A percentile compares a stretch with the other conserved stretches of the same genome.
Conservation (phyloP, 2,329 filamentous ascomycete species). For the Bipolaris bicolor region DNA sequence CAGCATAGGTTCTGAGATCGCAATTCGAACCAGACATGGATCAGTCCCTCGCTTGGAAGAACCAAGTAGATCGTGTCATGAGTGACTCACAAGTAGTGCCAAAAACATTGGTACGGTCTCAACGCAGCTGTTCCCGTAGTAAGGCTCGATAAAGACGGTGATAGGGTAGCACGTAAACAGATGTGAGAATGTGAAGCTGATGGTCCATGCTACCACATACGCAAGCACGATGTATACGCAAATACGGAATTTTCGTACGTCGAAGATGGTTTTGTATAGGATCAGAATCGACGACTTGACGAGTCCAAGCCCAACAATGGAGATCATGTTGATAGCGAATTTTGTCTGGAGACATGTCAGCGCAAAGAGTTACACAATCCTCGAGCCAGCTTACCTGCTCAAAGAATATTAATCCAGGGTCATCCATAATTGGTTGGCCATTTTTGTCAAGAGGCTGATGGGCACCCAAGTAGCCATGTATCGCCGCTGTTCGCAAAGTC, state of each 20-base stretch:
- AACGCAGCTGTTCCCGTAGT: conserved; percentile 32
- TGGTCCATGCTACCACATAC: conserved; percentile 31
- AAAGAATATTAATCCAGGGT: conserved; percentile 32
- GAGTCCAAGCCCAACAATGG: conserved; percentile 33
- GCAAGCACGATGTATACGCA: conserved; percentile 28
- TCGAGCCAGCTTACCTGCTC: conserved; percentile 19
- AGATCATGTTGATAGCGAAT: conserved; percentile 36
- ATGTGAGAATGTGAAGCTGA: conserved; percentile 32
- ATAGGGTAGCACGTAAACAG: conserved; percentile 40
- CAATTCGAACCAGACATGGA: background rate
- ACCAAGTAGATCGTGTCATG: background rate
- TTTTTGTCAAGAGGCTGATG: conserved; percentile 28
- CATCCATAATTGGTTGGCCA: conserved; percentile 30
- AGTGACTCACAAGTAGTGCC: conserved; percentile 23
- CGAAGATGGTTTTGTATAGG: conserved; percentile 40
- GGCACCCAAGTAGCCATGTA: conserved; percentile 30
- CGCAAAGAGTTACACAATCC: too few species aligned
- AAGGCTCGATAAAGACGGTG: conserved; percentile 35
- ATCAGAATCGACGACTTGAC: conserved; percentile 41
- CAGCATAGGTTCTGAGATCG: background rate
- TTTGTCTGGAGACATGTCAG: conserved; percentile 28
- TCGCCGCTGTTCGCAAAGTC: conserved; percentile 16
- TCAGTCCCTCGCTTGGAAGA: background rate
- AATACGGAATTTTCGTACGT: conserved; percentile 27
- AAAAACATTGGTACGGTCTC: conserved; percentile 32